A percentile compares a stretch with the other conserved stretches of the same genome.
Conservation (phyloP, 2,329 filamentous ascomycete species). For the Dothideomycetidae sp. region DNA sequence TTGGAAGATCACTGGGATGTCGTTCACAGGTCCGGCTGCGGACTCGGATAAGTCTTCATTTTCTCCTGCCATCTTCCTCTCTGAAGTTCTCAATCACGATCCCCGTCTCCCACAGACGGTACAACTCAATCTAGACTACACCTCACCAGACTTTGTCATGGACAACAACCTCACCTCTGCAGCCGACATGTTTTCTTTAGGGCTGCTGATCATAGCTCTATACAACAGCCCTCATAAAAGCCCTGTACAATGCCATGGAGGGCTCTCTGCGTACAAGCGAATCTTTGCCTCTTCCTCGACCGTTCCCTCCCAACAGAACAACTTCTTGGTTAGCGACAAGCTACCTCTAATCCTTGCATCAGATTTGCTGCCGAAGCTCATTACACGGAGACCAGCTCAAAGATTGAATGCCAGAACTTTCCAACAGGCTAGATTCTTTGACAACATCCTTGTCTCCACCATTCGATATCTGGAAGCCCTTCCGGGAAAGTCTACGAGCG, state of each 20-base stretch:
- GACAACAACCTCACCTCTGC: conserved; percentile 75
- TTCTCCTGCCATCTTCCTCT: conserved; percentile 64
- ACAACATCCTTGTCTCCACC: conserved; percentile 90
- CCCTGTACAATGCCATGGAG: conserved; percentile 69
- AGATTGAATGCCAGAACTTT: conserved; percentile 81
- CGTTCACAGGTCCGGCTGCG: conserved; percentile 72
- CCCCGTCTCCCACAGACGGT: conserved; percentile 66
- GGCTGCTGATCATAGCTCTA: conserved; percentile 71
- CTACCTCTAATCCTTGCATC: conserved; percentile 65
- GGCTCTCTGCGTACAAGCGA: conserved; percentile 71
- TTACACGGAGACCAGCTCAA: conserved; percentile 76
- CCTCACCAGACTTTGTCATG: conserved; percentile 85
- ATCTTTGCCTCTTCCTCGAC: conserved; percentile 65
- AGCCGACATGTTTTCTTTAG: conserved; percentile 88
- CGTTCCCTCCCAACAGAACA: conserved; percentile 66
- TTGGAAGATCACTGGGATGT: conserved; percentile 95
- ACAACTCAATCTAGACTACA: conserved; percentile 84
- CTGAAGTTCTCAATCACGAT: conserved; percentile 74
- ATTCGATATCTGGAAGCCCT: conserved; percentile 88
- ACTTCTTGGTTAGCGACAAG: conserved; percentile 65
- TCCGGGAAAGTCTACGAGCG: conserved; percentile 77
- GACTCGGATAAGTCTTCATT: conserved; percentile 51
- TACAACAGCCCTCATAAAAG: conserved; percentile 92
- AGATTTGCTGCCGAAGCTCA: conserved; percentile 68
- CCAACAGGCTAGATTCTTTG: conserved; percentile 89